Evolutionary conservation across 2,329 filamentous ascomycete genomes (phyloP), one percentile per base, ranked within the genome.

Genomic region (Neobulgaria alba): DNA sequence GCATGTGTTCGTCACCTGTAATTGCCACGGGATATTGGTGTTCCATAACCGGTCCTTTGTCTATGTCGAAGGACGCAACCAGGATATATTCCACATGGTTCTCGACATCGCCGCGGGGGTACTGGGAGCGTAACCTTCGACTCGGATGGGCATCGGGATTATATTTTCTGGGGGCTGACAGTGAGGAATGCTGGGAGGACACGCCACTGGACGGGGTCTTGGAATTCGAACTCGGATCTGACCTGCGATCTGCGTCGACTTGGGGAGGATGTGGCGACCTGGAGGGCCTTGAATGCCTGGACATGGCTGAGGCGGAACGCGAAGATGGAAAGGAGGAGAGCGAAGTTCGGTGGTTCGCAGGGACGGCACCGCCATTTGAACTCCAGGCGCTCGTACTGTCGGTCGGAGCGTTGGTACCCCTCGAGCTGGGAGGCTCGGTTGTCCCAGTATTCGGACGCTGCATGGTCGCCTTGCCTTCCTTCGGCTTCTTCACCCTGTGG

Each of bases 11-110:
- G 60, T 98, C 90, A 21, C 92, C 90, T 37, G 88, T 95, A 48
- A 98, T 96, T 37, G 90, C 81, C 31, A 86, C 82, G 0, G 92
- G 92, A 59, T 90, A 98, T 60, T 98, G 92, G 61, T 98, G 89
- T 61, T 98, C 92, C 92, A 98, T 96, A 54, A 95, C 80, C 34
- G 90, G 90, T 3, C 92, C 92, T 39, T 86, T 80, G 62, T 96
- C 90, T 56, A 96, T 94, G 63, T 96, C 88, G 64, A 98, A 98
- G 2, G 88, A 94, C 3, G 92, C 92, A 40, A 98, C 92, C 39
- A 98, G 71, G 39, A 98, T 96, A 60, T 96, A 98, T 61, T 98
- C 92, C 65, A 98, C 92, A 81, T 98, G 92, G 57, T 92, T 93
- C 61, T 96, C 83, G 4, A 70, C 68, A 9, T 78, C 75, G 42